Evolutionary conservation across 495 filamentous ascomycete genomes (phyloP), one percentile per base, ranked within the genome.

Genomic region (Symbiotaphrina buchneri): DNA sequence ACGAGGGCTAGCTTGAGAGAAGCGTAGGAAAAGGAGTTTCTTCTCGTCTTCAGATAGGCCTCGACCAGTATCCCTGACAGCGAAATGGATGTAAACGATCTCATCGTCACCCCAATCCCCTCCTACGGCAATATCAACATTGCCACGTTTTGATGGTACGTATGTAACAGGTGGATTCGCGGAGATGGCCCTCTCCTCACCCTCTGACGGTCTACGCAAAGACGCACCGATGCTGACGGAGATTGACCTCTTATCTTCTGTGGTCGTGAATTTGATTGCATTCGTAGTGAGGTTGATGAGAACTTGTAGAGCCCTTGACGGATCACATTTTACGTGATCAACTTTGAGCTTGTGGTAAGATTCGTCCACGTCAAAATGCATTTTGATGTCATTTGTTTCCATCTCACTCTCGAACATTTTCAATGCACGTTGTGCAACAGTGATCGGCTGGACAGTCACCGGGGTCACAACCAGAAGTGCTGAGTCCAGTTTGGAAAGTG

Each of bases 401-500:
- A 79, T 54, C 39, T 81, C 71, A 1, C 71, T 62, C 33, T 70
- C 65, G 44, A 79, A 82, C 58, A 80, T 80, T 41, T 68, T 72
- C 21, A 78, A 40, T 1, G 77, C 67, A 3, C 61, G 57, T 34
- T 73, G 61, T 2, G 83, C 63, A 13, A 83, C 66, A 15, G 52
- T 48, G 30, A 70, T 49, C 2, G 82, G 81, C 41, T 76, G 61
- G 1, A 71, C 63, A 30, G 63, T 64, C 18, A 66, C 62, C 10
- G 74, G 76, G 5, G 71, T 65, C 15, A 85, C 62, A 10, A 68
- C 57, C 2, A 85, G 50, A 37, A 81, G 52, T 10, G 68, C 68
- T 2, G 71, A 78, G 36, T 90, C 81, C n/a, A 91, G 56, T 41
- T 90, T 91, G 2, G 74, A 80, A 35, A 79, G 63, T 3, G 71